These are phyloP conservation scores for Clonostachys sp. DNA, from an alignment of 2,329 filamentous ascomycete genomes.

Conservation along the genomic window DNA sequence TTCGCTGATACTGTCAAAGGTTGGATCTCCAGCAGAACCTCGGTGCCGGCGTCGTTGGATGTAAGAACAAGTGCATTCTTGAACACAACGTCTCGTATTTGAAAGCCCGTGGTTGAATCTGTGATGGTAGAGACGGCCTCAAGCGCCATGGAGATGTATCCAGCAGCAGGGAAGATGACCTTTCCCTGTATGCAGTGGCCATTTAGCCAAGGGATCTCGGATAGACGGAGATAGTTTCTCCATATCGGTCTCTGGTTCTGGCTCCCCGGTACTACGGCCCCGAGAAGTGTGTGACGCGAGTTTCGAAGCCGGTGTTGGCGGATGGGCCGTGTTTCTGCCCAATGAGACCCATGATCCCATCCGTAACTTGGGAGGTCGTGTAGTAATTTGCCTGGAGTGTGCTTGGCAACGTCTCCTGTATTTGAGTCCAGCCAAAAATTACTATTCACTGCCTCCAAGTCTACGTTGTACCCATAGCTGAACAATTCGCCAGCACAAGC, in stretches of 20 bases:
- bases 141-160: constrained; percentile 23
- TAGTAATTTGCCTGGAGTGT: constrained; percentile 6
- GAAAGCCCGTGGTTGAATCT: background rate
- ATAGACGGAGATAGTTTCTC: constrained; percentile 19
- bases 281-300: constrained; percentile 13
- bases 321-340: constrained; percentile 20
- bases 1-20: constrained; percentile 8
- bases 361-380: constrained; percentile 25
- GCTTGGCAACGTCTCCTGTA: constrained; percentile 5
- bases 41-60: constrained; percentile 6
- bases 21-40: constrained; percentile 9
- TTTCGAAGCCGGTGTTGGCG: constrained; percentile 18
- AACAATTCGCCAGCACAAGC: constrained; percentile 2
- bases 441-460: constrained; percentile 26
- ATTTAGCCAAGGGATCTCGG: constrained; percentile 21
- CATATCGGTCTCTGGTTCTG: constrained; percentile 28
- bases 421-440: constrained; percentile 34
- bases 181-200: constrained; percentile 19
- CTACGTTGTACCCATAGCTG: constrained; percentile 20
- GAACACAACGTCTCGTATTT: constrained; percentile 4
- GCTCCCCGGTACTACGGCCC: constrained; percentile 26
- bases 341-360: constrained; percentile 28
- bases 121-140: constrained; percentile 16
- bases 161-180: constrained; percentile 23
- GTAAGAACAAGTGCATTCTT: constrained; percentile 10